phyloP scores from a whole-genome alignment of 139 green algal genomes.

The Tetradesmus lagerheimii region DNA sequence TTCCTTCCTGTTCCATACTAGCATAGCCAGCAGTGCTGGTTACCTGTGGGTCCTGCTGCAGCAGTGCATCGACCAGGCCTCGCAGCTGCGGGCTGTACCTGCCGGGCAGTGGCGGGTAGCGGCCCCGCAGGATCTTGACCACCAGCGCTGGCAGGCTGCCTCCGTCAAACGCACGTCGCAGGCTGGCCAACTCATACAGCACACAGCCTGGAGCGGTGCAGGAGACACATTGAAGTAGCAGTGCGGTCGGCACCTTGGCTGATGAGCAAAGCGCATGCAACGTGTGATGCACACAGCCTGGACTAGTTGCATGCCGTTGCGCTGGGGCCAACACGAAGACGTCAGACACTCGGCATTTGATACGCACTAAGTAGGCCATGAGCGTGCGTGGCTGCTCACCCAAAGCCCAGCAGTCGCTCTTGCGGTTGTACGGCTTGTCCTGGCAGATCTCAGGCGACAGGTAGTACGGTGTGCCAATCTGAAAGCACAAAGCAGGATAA shows the following conservation, averaged over 20 bases:
- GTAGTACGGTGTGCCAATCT: conserved; percentile 80
- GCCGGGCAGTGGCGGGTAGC: conserved; percentile 68
- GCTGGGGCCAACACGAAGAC: no score
- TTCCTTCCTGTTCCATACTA: neutral
- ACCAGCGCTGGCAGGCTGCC: conserved; percentile 66
- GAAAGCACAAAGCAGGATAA: neutral
- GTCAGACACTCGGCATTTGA: no score
- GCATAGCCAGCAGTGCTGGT: neutral
- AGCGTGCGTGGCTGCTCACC: conserved; percentile 35
- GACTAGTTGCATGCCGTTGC: no score
- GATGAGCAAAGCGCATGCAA: no score
- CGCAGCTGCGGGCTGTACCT: conserved; percentile 62
- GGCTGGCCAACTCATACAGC: conserved; percentile 76
- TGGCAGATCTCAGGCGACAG: conserved; percentile 75
- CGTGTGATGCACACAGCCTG: no score
- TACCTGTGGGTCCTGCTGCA: conserved; percentile 72
- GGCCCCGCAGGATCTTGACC: conserved; percentile 66
- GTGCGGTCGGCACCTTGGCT: no score
- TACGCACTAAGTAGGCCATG: neutral
- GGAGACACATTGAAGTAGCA: no score
- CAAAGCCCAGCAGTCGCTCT: conserved; percentile 77
- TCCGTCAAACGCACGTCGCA: conserved; percentile 72
- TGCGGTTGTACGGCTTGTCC: conserved; percentile 73
- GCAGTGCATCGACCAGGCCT: conserved; percentile 66
- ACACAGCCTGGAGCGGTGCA: conserved; percentile 54